Evolutionary conservation across 2,329 filamentous ascomycete genomes (phyloP), one percentile per base, ranked within the genome.

Genomic region (Hymenoscyphus infarciens): DNA sequence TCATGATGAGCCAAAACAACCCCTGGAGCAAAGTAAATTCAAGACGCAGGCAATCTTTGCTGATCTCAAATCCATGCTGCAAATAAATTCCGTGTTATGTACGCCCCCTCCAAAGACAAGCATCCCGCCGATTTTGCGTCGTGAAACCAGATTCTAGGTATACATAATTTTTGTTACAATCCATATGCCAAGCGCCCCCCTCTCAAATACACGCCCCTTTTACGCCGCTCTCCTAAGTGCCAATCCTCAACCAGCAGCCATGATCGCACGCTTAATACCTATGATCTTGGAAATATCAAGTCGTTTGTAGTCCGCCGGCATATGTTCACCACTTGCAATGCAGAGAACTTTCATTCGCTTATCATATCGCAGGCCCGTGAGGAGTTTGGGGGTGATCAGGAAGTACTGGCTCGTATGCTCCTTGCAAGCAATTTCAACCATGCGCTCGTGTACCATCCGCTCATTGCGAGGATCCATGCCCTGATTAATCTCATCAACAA

Each of bases 391-490:
- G 53, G 95, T 99, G 78, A 99, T 96, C 67, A 99, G 86, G 80
- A 99, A 99, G 78, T 99, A 99, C 78, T 90, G 87, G 68, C 81
- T 84, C n/a, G 86, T 87, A 74, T 89, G 86, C 75, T 92, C 88
- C 68, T 86, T 85, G 76, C 95, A 98, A 53, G 95, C 95, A 73
- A 99, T 97, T 73, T 97, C 92, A 8, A 99, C 95, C 90, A 99
- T 96, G 67, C 95, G 91, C 74, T 94, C 92, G 78, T 99, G 95
- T 16, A 99, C 93, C 86, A 97, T 96, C 70, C 95, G 90, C 78
- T 99, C 95, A 77, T 99, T 99, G 71, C 95, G 88, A 53, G 94
- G 95, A 75, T 99, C 95, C 95, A 99, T 99, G 68, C 95, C 95
- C 78, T 99, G 95, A 74, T 99, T 99, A 82, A 99, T 99, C 79